Evolutionary conservation across 768 basidiomycete species (phyloP).

Genomic region (Glaciozyma antarctica): DNA sequence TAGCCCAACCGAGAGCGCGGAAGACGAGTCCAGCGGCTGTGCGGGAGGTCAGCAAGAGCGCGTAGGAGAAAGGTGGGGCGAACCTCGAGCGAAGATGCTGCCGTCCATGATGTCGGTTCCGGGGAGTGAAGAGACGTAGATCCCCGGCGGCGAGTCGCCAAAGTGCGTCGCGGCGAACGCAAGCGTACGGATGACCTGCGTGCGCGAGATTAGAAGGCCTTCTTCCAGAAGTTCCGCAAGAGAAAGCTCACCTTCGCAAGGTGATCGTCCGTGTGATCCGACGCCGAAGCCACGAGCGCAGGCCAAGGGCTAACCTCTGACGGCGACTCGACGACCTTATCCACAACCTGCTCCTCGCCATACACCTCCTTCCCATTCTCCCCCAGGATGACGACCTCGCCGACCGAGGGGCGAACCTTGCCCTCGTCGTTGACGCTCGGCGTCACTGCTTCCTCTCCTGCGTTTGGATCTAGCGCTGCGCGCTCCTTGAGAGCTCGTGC

Average conservation of each 20-base stretch:
- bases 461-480: background rate
- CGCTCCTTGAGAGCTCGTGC: background rate
- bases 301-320: constrained; percentile 20
- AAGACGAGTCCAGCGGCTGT: constrained; percentile 30
- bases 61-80: background rate
- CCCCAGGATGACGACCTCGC: background rate
- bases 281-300: constrained; percentile 18
- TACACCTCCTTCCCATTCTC: background rate
- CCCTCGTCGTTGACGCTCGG: constrained; percentile 1
- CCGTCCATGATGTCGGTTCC: constrained; percentile 33
- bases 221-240: too few relatives aligned
- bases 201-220: too few relatives aligned
- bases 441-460: background rate
- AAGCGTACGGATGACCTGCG: constrained; percentile 25
- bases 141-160: constrained; percentile 21
- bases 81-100: constrained; percentile 32
- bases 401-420: background rate
- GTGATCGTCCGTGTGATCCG: constrained; percentile 34
- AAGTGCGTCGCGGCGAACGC: constrained; percentile 32
- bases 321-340: background rate
- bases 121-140: constrained; percentile 13
- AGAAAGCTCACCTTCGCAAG: constrained; percentile 27
- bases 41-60: background rate
- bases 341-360: background rate
- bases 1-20: constrained; percentile 32